These are phyloP conservation scores for Aspergillus novofumigatus DNA, from an alignment of 2,329 filamentous ascomycete genomes.

Conservation along the genomic window DNA sequence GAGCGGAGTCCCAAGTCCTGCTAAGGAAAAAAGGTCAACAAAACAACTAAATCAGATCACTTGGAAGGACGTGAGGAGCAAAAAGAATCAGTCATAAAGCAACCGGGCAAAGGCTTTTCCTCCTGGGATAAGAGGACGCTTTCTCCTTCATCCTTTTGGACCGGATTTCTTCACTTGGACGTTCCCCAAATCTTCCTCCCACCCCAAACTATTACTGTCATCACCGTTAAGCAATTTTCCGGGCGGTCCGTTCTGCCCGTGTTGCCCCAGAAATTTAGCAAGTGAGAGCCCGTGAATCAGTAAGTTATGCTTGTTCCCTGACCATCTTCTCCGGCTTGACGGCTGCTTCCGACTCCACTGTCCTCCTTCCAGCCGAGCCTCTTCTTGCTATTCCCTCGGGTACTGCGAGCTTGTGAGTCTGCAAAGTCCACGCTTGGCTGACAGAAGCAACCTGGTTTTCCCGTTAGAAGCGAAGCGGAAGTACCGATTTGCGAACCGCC, in stretches of 20 bases:
- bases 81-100: conserved; percentile 3
- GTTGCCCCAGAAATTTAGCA: background rate
- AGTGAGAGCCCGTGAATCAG: background rate
- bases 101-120: conserved; percentile 23
- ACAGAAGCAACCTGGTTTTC: background rate
- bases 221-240: conserved; percentile 14
- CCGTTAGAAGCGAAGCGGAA: conserved; percentile 1
- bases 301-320: background rate
- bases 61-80: conserved; percentile 2
- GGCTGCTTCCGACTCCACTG: conserved; percentile 23
- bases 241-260: conserved; percentile 21
- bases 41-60: conserved; percentile 4
- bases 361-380: conserved; percentile 33
- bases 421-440: background rate
- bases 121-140: conserved; percentile 16
- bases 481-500: conserved; percentile 9
- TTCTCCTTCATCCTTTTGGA: conserved; percentile 1
- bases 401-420: conserved; percentile 16
- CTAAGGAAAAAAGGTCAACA: conserved; percentile 2
- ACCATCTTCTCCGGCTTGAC: conserved; percentile 7
- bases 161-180: background rate
- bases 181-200: conserved; percentile 8
- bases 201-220: background rate
- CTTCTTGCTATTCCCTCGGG: conserved; percentile 26
- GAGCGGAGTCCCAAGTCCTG: conserved; percentile 4